Base-by-base conservation (phyloP, 306 rosid species). In the Dryas octopetala region DNA sequence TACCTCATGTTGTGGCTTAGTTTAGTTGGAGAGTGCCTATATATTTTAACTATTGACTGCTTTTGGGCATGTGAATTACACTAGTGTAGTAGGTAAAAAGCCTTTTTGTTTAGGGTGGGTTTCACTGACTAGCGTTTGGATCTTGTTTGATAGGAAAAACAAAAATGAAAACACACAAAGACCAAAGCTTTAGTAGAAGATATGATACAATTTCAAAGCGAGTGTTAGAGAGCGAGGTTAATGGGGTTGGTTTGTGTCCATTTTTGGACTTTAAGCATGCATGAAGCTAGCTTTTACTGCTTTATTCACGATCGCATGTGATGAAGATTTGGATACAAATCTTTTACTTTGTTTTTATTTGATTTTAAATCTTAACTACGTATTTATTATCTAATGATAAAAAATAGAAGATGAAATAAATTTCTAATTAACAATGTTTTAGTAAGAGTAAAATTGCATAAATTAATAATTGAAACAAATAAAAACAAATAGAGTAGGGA, bases 191-290 rank as follows among this genome's bases (percentile, higher is more conserved):
- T 46, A 4, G 61, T 55, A n/a, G 3, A 55, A 17, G 6, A 3
- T 6, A 52, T 52, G 17, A 15, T 52, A 52, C 4, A 16, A 52
- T 52, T 52, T 52, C 58, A 52, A 58, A 23, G 15, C 9, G 40
- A 9, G 12, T 19, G 62, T 0, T 0, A n/a, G 10, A 6, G 12
- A 11, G 45, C 0, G 46, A 61, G n/a, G 16, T 14, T 5, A 9
- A 14, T 52, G 38, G 38, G 58, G 58, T 63, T 43, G 68, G 68
- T 41, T 49, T 26, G 68, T 63, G 68, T 41, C 68, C 68, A 63
- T 63, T 63, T 63, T 63, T 63, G 68, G 50, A 16, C 14, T 63
- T 41, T 16, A 63, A 41, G 14, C 68, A 4, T 41, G 49, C 68
- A 16, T 41, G n/a, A 4, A 63, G 28, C 50, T 8, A 41, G 11